Percentiles rank a stretch among this genome's conserved stretches.
Evolutionary conservation across 2,329 filamentous ascomycete species (phyloP).

Genomic region (Penicillium italicum): DNA sequence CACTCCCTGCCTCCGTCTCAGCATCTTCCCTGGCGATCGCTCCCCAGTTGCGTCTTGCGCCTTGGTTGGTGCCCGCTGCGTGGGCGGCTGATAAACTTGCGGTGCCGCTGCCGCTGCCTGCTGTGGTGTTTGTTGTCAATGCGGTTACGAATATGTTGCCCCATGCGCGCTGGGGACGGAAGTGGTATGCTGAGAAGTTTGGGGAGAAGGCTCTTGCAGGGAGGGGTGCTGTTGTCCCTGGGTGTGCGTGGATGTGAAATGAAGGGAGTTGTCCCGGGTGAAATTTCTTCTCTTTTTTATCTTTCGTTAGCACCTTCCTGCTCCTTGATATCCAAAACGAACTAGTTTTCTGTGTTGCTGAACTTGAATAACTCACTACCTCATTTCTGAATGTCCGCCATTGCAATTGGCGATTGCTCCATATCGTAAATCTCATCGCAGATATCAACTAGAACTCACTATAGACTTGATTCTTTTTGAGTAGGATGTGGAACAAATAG

Average conservation of each 20-base stretch:
- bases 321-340: neutral
- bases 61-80: constrained; percentile 37
- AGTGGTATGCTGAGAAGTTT: constrained; percentile 87
- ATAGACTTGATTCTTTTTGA: too few relatives aligned
- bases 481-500: too few relatives aligned
- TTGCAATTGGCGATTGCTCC: too few relatives aligned
- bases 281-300: neutral
- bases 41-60: constrained; percentile 30
- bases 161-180: constrained; percentile 71
- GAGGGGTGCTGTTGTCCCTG: constrained; percentile 70
- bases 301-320: neutral
- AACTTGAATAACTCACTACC: neutral
- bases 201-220: constrained; percentile 73
- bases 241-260: constrained; percentile 40
- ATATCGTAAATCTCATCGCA: too few relatives aligned
- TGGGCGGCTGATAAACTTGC: constrained; percentile 25
- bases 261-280: neutral
- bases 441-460: too few relatives aligned
- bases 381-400: neutral
- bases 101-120: constrained; percentile 63
- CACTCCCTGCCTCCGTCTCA: neutral
- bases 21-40: constrained; percentile 7
- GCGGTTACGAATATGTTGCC: constrained; percentile 89
- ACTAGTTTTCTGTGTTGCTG: neutral
- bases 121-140: constrained; percentile 77